phyloP scores from a whole-genome alignment of 192 early-diverging fungal genomes.

The Umbelopsis vinacea region DNA sequence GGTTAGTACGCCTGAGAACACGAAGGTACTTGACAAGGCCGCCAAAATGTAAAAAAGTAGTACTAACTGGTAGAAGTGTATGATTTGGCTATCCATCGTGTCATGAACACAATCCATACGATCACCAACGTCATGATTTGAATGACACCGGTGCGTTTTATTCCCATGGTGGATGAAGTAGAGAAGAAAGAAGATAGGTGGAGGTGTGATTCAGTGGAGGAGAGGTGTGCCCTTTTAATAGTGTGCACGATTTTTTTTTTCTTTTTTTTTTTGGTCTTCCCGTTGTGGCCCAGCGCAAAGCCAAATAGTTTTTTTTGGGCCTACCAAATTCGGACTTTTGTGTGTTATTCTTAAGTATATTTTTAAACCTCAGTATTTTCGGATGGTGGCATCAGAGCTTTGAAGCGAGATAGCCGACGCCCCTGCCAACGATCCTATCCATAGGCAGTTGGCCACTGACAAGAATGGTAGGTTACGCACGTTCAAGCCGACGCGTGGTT shows the following conservation, averaged over 20 bases:
- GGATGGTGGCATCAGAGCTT: background rate
- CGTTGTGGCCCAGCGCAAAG: background rate
- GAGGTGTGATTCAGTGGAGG: background rate
- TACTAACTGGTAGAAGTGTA: background rate
- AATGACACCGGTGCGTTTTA: slow-evolving; percentile 5
- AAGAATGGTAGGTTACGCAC: background rate
- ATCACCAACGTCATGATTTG: slow-evolving; percentile 14
- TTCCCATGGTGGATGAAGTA: slow-evolving; percentile 8
- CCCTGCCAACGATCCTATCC: background rate
- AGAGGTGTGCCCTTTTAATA: background rate
- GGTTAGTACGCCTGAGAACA: too few species aligned
- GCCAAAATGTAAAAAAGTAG: background rate
- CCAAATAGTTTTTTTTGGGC: background rate
- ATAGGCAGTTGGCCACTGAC: background rate
- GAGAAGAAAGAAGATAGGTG: background rate
- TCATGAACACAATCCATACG: slow-evolving; percentile 6
- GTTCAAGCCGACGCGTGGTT: background rate
- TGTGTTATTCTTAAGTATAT: background rate
- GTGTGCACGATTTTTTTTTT: background rate
- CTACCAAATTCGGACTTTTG: slow-evolving; percentile 8
- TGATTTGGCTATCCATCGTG: background rate
- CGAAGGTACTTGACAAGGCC: too few species aligned
- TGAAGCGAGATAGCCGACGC: background rate
- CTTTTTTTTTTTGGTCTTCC: background rate
- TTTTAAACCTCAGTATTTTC: slow-evolving; percentile 1